phyloP scores from a whole-genome alignment of 2,329 filamentous ascomycete genomes.

The Penicillium sp. region DNA sequence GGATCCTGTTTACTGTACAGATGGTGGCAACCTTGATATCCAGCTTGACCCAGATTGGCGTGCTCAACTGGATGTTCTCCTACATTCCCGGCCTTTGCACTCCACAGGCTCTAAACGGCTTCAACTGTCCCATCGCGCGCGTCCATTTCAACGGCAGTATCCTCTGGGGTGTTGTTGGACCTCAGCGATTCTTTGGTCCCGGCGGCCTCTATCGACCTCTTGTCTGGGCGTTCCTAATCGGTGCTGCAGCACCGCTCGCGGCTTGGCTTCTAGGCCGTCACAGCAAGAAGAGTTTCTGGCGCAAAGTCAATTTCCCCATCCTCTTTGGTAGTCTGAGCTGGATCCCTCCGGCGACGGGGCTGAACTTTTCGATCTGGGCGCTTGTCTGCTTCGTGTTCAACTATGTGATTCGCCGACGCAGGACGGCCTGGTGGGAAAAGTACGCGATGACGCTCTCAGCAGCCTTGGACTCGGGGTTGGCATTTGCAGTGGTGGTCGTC shows the following conservation, averaged over 20 bases:
- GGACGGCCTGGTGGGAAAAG: constrained; percentile 82
- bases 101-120: constrained; percentile 76
- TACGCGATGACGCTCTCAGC: constrained; percentile 89
- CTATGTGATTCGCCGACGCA: constrained; percentile 68
- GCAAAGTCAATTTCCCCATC: constrained; percentile 79
- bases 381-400: constrained; percentile 85
- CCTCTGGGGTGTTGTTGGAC: constrained; percentile 86
- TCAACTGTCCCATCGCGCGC: constrained; percentile 82
- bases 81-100: constrained; percentile 79
- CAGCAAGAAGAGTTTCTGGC: constrained; percentile 61
- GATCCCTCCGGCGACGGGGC: constrained; percentile 81
- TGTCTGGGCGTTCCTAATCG: constrained; percentile 79
- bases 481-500: constrained; percentile 78
- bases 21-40: constrained; percentile 66
- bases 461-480: constrained; percentile 78
- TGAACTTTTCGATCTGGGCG: constrained; percentile 88
- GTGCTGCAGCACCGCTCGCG: constrained; percentile 71
- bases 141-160: constrained; percentile 92
- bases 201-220: constrained; percentile 73
- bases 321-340: constrained; percentile 80
- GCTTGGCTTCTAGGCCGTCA: constrained; percentile 70
- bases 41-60: constrained; percentile 76
- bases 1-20: constrained; percentile 61
- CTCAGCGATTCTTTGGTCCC: constrained; percentile 76
- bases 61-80: constrained; percentile 87